Percentiles rank a stretch among this genome's conserved stretches.
These are phyloP conservation scores for Salvia splendens DNA, from an alignment of 257 asterid genomes.

Conservation along the genomic window DNA sequence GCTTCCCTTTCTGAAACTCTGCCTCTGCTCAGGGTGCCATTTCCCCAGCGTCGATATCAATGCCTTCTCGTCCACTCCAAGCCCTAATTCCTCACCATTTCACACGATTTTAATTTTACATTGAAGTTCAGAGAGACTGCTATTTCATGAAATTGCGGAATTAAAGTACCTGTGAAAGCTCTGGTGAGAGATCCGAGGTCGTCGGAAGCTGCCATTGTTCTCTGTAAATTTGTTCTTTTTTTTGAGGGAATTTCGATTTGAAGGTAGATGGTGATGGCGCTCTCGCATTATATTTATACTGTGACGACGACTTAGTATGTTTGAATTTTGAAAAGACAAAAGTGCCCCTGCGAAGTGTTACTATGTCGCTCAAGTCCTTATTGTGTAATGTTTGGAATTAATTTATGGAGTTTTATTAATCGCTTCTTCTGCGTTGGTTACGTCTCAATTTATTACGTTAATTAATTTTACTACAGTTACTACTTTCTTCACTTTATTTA, in stretches of 20 bases:
- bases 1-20: slow-evolving; percentile 55
- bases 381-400: not conserved
- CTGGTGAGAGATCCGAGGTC: slow-evolving; percentile 58
- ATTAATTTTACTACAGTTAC: slow-evolving; percentile 16
- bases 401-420: not conserved
- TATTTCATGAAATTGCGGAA: not conserved
- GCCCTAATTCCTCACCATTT: slow-evolving; percentile 38
- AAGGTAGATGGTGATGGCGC: slow-evolving; percentile 23
- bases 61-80: slow-evolving; percentile 83
- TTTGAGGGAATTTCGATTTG: not conserved
- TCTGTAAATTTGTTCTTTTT: not conserved
- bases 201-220: slow-evolving; percentile 58
- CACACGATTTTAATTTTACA: not conserved
- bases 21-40: slow-evolving; percentile 62
- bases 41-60: slow-evolving; percentile 63
- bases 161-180: slow-evolving; percentile 66
- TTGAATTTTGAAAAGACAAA: slow-evolving; percentile 24
- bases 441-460: slow-evolving; percentile 18
- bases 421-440: not conserved
- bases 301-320: no score
- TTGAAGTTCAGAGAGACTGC: not conserved
- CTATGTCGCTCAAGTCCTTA: slow-evolving; percentile 32
- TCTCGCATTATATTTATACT: slow-evolving; percentile 28
- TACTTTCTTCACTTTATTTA: not conserved
- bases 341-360: slow-evolving; percentile 27